Percentiles rank a stretch among this genome's conserved stretches.
phyloP scores from a whole-genome alignment of 148 eudicot species.

The Cornus florida region DNA sequence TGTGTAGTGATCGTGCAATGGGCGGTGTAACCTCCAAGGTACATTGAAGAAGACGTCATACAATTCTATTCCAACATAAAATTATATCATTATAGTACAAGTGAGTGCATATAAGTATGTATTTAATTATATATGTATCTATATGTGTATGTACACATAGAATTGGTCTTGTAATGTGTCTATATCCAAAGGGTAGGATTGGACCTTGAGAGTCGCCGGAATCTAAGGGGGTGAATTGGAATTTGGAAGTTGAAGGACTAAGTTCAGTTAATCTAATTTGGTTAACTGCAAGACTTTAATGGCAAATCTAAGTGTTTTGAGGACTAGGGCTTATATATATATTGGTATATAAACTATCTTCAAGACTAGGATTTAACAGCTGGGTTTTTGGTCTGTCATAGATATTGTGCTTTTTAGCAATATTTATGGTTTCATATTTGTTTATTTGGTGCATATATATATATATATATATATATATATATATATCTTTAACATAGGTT shows the following conservation, averaged over 20 bases:
- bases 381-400: background rate
- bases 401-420: background rate
- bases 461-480: no score
- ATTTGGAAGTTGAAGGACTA: conserved; percentile 5
- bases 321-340: background rate
- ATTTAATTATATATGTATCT: background rate
- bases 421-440: background rate
- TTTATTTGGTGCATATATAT: no score
- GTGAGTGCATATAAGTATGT: background rate
- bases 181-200: background rate
- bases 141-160: background rate
- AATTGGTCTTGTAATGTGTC: background rate
- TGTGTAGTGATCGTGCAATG: conserved; percentile 14
- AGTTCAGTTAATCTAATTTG: conserved; percentile 19
- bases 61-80: no score
- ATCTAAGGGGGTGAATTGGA: conserved; percentile 17
- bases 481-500: no score
- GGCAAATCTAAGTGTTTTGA: conserved; percentile 4
- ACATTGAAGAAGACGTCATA: background rate
- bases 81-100: no score
- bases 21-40: conserved; percentile 13
- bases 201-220: conserved; percentile 19
- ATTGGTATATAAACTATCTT: background rate
- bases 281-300: background rate
- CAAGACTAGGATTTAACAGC: conserved; percentile 14